A percentile compares a stretch with the other conserved stretches of the same genome.
These are phyloP conservation scores for Sporothrix luriei DNA, from an alignment of 2,329 filamentous ascomycete genomes.

Conservation along the genomic window DNA sequence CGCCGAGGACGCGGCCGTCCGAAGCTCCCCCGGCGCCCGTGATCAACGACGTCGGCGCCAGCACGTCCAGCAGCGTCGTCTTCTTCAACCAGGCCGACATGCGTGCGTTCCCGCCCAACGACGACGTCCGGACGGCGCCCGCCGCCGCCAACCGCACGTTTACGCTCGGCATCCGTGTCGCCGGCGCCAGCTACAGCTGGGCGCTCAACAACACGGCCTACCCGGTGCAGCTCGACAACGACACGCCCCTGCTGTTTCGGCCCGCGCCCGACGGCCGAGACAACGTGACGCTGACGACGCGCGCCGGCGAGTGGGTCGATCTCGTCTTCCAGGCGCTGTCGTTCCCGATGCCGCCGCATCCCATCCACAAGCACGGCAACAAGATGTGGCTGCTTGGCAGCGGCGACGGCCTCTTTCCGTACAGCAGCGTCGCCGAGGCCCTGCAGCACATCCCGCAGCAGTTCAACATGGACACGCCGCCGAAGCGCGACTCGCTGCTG, in stretches of 20 bases:
- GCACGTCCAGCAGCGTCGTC: conserved; percentile 46
- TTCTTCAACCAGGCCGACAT: conserved; percentile 50
- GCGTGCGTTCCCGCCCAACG: conserved; percentile 52
- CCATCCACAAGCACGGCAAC: conserved; percentile 66
- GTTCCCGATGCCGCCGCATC: conserved; percentile 57
- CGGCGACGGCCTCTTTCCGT: conserved; percentile 56
- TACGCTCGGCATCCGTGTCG: conserved; percentile 47
- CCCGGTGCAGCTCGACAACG: conserved; percentile 44
- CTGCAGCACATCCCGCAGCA: conserved; percentile 48
- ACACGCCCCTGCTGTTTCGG: conserved; percentile 52
- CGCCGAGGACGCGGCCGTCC: not conserved
- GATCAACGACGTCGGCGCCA: conserved; percentile 54
- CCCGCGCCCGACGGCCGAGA: conserved; percentile 43
- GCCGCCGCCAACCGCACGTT: conserved; percentile 51
- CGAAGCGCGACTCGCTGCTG: conserved; percentile 54
- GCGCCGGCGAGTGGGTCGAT: conserved; percentile 57
- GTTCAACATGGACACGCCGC: conserved; percentile 62
- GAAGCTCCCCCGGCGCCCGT: too few relatives aligned
- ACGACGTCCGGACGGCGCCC: conserved; percentile 42
- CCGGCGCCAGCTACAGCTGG: conserved; percentile 56
- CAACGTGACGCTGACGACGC: conserved; percentile 54
- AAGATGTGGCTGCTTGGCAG: conserved; percentile 61
- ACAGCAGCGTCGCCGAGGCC: conserved; percentile 57
- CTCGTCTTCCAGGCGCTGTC: conserved; percentile 53
- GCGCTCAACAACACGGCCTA: conserved; percentile 53